Base-by-base conservation (phyloP, 2,329 filamentous ascomycete species). In the Dactylellina leptospora region DNA sequence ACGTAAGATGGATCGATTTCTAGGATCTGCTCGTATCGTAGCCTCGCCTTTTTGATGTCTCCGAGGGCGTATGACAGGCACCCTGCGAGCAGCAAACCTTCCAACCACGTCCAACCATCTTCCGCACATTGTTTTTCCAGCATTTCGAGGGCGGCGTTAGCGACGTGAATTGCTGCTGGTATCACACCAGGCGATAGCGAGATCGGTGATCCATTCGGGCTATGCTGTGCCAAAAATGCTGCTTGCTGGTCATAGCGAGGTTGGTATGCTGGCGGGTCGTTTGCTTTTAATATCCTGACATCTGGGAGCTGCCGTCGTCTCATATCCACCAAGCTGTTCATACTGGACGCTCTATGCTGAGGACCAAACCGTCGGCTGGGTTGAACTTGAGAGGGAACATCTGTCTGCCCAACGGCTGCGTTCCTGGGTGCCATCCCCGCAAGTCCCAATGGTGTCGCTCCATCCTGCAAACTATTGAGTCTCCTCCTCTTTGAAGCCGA, bases 41-140 rank as follows among this genome's bases (percentile, higher is more conserved):
- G 78, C 77, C 82, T 79, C 25, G 83, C 83, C 77, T 70, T 75
- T 55, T 74, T 76, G 38, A 76, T 72, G 58, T 77, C 76, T 13
- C 74, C 75, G n/a, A 77, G 55, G 20, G 75, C 74, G 81, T 97
- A 97, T 53, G 93, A 89, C 66, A 99, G 83, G 80, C 95, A 97
- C 1, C 95, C 95, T 38, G 90, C 92, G 4, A 97, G 83, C 38
- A 97, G 83, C 83, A 97, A 93, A 1, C 95, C 95, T 78, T 97
- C 93, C 58, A 92, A 85, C 95, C 95, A 99, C 76, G 87, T 86
- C 90, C 91, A 95, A 8, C 84, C 85, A 76, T 89, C 91, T 78
- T 93, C 89, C 76, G 90, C 87, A 78, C 92, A 96, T 4, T 96
- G 81, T 74, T 84, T 86, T 13, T 86, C 87, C 18, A 96, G 83